A percentile compares a stretch with the other conserved stretches of the same genome.
These are phyloP conservation scores for Brassica balearica DNA, from an alignment of 441 rosid genomes.

Conservation along the genomic window DNA sequence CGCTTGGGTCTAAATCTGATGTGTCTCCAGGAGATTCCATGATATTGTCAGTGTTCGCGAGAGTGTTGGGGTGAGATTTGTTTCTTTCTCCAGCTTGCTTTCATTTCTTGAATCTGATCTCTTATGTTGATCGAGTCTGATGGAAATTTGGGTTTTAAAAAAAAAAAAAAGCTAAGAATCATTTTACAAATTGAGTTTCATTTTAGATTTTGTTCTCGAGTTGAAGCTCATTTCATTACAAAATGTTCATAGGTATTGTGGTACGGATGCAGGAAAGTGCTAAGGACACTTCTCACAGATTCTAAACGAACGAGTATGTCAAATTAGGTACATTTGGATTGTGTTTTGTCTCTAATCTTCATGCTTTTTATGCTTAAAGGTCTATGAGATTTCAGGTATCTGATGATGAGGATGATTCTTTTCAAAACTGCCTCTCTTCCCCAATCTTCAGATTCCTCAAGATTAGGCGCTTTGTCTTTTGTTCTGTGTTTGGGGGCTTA, in stretches of 20 bases:
- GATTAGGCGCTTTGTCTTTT: slow-evolving; percentile 50
- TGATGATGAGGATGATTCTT: slow-evolving; percentile 68
- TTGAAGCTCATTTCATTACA: too few species aligned
- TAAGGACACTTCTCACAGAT: slow-evolving; percentile 51
- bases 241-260: neutral
- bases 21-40: slow-evolving; percentile 70
- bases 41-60: too few species aligned
- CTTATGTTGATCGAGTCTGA: neutral
- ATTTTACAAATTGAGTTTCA: slow-evolving; percentile 64
- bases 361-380: neutral
- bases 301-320: slow-evolving; percentile 45
- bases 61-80: too few species aligned
- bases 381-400: slow-evolving; percentile 47
- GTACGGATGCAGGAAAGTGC: slow-evolving; percentile 59
- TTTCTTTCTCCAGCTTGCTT: too few species aligned
- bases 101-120: too few species aligned
- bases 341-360: neutral
- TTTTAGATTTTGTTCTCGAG: neutral
- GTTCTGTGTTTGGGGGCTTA: neutral
- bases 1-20: neutral
- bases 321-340: slow-evolving; percentile 53
- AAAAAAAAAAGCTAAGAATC: slow-evolving; percentile 79
- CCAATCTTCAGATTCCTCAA: slow-evolving; percentile 59
- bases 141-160: slow-evolving; percentile 61
- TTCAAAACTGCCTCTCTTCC: slow-evolving; percentile 46